Base-by-base conservation (phyloP, 2,329 filamentous ascomycete genomes). In the Cladosporium sp. region DNA sequence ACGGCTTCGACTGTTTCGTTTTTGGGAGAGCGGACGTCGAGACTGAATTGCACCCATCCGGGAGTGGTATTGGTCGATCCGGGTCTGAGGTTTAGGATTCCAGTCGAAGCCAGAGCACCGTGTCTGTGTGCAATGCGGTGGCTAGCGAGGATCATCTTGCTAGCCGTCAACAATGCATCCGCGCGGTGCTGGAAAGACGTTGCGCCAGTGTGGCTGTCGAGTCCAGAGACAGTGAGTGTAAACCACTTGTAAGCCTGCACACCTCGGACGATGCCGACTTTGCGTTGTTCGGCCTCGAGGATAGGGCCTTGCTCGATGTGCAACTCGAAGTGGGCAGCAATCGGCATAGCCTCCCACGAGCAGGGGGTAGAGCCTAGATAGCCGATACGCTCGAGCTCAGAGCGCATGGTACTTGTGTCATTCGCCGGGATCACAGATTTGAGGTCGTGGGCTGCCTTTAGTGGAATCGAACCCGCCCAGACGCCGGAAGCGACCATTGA, bases 251-350 rank as follows among this genome's bases (percentile, higher is more conserved):
- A 92, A 5, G 88, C 89, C 74, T 93, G 90, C 1, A 91, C 90
- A 2, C 90, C 90, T 36, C 85, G 84, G 4, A 93, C 91, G 7
- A 91, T 84, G 26, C 89, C 88, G 61, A 94, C 84, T 64, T 88
- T 87, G 69, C 88, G 84, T 30, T 83, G 79, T 32, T 85, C 82
- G 18, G 83, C 83, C 72, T 93, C 88, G 0, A 96, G 83, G 38
- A 92, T 86, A 0, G 91, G 91, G 0, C 91, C 91, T 75, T 96
- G 92, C 75, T 96, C 92, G 63, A 94, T 94, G 74, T 95, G 92
- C 11, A 95, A 83, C 76, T 94, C 91, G 72, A 94, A 93, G 76
- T 94, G 91, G 0, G 90, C 91, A 0, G 86, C 89, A 78, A 93
- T 87, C 0, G 89, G 90, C 18, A 84, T 86, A 36, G 82, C 80